These are phyloP conservation scores for Beauveria sp. DNA, from an alignment of 2,329 filamentous ascomycete genomes.

Conservation along the genomic window DNA sequence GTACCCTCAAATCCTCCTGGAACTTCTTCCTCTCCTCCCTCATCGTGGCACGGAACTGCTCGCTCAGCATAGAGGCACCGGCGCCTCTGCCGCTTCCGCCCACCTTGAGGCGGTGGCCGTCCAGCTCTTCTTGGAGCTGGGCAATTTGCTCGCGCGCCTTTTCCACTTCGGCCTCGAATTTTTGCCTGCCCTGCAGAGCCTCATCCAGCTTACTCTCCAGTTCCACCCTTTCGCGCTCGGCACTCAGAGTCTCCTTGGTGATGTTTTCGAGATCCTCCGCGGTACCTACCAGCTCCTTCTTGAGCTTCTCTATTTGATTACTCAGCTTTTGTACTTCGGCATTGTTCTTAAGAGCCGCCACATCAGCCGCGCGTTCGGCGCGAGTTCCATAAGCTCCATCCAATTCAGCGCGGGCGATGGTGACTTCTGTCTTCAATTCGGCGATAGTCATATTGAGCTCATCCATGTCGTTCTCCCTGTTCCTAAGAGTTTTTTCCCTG, in stretches of 20 bases:
- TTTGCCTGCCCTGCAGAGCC: slow-evolving; percentile 26
- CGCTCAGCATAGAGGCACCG: slow-evolving; percentile 45
- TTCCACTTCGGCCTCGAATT: slow-evolving; percentile 36
- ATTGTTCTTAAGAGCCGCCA: slow-evolving; percentile 44
- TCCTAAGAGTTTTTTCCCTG: slow-evolving; percentile 37
- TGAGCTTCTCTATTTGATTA: slow-evolving; percentile 41
- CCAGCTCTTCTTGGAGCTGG: slow-evolving; percentile 44
- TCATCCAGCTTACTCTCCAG: slow-evolving; percentile 36
- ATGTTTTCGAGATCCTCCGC: slow-evolving; percentile 46
- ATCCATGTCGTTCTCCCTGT: slow-evolving; percentile 44
- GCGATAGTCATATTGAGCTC: slow-evolving; percentile 43
- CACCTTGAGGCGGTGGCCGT: slow-evolving; percentile 40
- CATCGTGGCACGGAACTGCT: slow-evolving; percentile 49
- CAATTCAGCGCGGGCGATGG: slow-evolving; percentile 53
- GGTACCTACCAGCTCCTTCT: slow-evolving; percentile 41
- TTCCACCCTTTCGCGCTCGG: slow-evolving; percentile 43
- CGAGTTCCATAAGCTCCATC: slow-evolving; percentile 54
- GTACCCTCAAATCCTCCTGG: slow-evolving; percentile 45
- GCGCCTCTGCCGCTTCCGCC: slow-evolving; percentile 26
- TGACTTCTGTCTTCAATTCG: slow-evolving; percentile 55
- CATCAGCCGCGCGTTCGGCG: slow-evolving; percentile 50
- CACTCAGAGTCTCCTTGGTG: slow-evolving; percentile 42
- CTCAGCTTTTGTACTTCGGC: slow-evolving; percentile 38
- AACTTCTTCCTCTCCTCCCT: slow-evolving; percentile 50
- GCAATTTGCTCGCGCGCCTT: slow-evolving; percentile 28